These are phyloP conservation scores for Erigeron philadelphicus DNA, from an alignment of 140 eudicot species.

Conservation along the genomic window DNA sequence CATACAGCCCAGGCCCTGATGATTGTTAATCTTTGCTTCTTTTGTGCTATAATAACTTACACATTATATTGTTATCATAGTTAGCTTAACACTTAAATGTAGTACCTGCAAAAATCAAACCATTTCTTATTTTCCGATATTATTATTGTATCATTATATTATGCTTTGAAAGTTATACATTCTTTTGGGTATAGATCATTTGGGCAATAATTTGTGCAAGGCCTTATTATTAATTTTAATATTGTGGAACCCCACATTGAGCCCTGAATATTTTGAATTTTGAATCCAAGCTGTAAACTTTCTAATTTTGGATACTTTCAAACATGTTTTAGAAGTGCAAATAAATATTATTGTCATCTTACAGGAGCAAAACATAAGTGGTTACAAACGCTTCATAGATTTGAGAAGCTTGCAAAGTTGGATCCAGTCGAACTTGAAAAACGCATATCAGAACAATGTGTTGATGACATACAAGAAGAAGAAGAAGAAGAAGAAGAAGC, in stretches of 20 bases:
- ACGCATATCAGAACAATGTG: conserved; percentile 18
- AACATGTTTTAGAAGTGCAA: not conserved
- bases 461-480: conserved; percentile 1
- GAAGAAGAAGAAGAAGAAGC: not conserved
- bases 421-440: conserved; percentile 11
- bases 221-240: not conserved
- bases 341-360: not conserved
- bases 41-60: conserved; percentile 5
- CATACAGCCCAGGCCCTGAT: not conserved
- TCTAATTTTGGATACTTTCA: not conserved
- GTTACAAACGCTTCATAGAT: conserved; percentile 14
- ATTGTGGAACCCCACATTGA: conserved; percentile 13
- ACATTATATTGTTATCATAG: not conserved
- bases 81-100: not conserved
- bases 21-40: conserved; percentile 10
- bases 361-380: conserved; percentile 15
- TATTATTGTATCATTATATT: not conserved
- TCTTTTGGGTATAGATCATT: not conserved
- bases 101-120: not conserved
- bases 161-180: not conserved
- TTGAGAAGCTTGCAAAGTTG: conserved; percentile 16
- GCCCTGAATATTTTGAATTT: not conserved
- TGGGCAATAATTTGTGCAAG: too few species aligned
- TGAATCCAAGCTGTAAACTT: conserved; percentile 6
- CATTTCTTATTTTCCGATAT: not conserved